Evolutionary conservation across 1,284 basidiomycete genomes (phyloP), one percentile per base, ranked within the genome.

Genomic region (Irpex sp.): DNA sequence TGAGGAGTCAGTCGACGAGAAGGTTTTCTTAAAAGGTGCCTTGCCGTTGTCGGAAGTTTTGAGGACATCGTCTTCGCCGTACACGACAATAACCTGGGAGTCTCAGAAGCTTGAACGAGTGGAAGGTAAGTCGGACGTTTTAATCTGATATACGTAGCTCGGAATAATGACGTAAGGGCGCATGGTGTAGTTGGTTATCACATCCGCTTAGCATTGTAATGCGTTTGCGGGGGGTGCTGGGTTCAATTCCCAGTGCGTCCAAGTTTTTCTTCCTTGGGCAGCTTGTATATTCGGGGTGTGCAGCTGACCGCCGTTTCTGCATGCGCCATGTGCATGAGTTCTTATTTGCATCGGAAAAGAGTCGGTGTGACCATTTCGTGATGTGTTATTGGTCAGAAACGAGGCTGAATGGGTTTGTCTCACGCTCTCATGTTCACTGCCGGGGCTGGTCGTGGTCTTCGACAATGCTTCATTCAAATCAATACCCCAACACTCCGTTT

Each of bases 171-270:
- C 56, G 63, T 21, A 28, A 28, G 75, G 76, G 76, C 76, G 71
- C 72, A 75, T 78, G 76, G 76, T 78, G 77, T 77, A 77, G 76
- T 76, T 78, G 77, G 76, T 77, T 77, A 78, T 78, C 76, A 77
- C 77, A 73, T 74, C 73, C 76, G 77, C 76, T 77, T 77, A 77
- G 76, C 77, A 77, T 67, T 33, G 16, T 28, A 14, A 33, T 36
- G 18, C 19, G 18, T 45, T 42, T 62, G 61, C 61, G 61, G 58
- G 53, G 47, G 61, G 61, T 62, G 61, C 54, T 62, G 61, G 61
- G 61, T 62, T 62, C 61, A 62, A 62, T 62, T 62, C 61, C 61
- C 61, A 62, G 54, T 62, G 61, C 39, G 61, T 62, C 61, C 61
- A 61, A 19, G 6, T 42, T 52, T 49, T 61, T 61, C 39, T 21